Conservation (phyloP, 768 basidiomycete genomes). For the Antrodiella citrinella region DNA sequence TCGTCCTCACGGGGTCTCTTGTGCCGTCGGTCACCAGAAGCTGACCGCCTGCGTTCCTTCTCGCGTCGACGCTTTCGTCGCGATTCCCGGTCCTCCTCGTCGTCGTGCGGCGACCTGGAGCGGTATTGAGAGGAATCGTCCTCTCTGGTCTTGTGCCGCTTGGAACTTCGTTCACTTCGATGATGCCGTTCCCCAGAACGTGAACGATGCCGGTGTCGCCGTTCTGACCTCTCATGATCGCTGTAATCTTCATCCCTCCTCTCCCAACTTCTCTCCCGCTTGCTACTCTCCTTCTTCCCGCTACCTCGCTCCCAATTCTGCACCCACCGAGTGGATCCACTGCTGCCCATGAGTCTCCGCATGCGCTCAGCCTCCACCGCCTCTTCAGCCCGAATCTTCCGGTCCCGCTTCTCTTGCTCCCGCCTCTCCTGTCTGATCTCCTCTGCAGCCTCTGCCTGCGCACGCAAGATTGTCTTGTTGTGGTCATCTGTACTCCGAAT, state of each 20-base stretch:
- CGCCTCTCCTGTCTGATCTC: conserved; percentile 62
- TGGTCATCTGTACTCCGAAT: conserved; percentile 95
- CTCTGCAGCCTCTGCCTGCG: conserved; percentile 65
- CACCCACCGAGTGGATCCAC: conserved; percentile 25
- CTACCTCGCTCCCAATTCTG: conserved; percentile 27
- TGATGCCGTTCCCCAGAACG: conserved; percentile 21
- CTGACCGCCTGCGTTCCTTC: not conserved
- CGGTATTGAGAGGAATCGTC: conserved; percentile 6
- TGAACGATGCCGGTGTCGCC: conserved; percentile 17
- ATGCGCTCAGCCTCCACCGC: conserved; percentile 61
- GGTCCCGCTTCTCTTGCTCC: conserved; percentile 56
- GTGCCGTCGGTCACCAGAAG: not conserved
- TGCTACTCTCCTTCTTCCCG: conserved; percentile 35
- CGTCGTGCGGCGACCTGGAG: conserved; percentile 5
- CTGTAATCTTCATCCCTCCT: conserved; percentile 36
- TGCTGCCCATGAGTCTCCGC: conserved; percentile 27
- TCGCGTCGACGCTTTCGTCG: not conserved
- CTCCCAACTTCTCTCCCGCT: conserved; percentile 44
- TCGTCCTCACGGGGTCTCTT: not conserved
- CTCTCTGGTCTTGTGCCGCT: conserved; percentile 13
- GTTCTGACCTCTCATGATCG: conserved; percentile 26
- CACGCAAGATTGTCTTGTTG: conserved; percentile 74
- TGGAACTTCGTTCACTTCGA: conserved; percentile 11
- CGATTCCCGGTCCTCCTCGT: conserved; percentile 6
- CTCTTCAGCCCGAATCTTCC: conserved; percentile 65